Base-by-base conservation (phyloP, 805 yeast species). In the Dipodascopsis tothii region DNA sequence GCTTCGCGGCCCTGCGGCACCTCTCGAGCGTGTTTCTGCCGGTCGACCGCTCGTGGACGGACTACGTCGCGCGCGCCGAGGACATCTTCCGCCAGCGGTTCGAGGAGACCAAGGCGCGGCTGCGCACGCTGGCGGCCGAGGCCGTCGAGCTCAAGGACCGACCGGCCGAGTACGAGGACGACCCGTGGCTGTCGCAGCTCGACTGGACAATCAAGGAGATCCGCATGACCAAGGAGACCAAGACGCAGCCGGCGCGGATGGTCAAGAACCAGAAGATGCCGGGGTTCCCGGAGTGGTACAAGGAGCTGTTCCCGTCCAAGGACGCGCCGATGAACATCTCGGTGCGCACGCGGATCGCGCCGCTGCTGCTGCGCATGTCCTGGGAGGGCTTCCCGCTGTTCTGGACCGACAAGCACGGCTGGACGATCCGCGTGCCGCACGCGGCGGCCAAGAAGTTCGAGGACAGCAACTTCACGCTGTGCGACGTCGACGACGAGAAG, bases 201-300 rank as follows among this genome's bases (percentile, higher is more conserved):
- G 86, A 92, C 61, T 92, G 99, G 99, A 73, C 78, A 0, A 66
- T 81, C 1, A 69, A 69, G 25, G 81, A 33, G 16, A 28, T 44
- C 28, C 50, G 77, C 41, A 51, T 77, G 34, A 84, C 80, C 11
- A 85, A 85, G 58, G 69, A 74, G 32, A 94, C 92, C 2, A 65
- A 64, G 3, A 84, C 85, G 1, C 61, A 57, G 2, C 61, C 57
- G 4, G 54, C 61, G 1, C 47, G 62, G 11, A 57, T 54, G 4
- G 57, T 56, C 23, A 83, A 84, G 43, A 77, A 74, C 21, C 95
- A 85, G 61, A 86, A 76, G 55, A 59, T 85, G 37, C 94, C 95
- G 0, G 97, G 96, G 0, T 85, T 72, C 56, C 99, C 99, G 0
- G 81, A 81, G 52, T 92, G 99, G 99, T 94, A 84, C 61, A 75